Evolutionary conservation across 176 grass and related monocot species (phyloP).

Genomic region (Carex littledalei): DNA sequence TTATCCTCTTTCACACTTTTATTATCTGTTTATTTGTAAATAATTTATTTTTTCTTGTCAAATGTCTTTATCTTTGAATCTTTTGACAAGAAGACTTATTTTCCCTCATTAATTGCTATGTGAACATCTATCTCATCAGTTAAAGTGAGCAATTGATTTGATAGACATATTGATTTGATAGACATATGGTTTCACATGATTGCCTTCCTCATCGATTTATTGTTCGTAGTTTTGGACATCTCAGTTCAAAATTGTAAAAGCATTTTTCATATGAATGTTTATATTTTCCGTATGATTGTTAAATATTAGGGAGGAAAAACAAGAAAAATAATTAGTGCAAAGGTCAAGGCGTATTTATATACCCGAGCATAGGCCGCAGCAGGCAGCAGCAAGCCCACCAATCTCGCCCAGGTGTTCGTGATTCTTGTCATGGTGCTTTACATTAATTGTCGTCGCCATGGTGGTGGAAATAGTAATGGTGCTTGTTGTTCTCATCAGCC

Average conservation of each 20-base stretch:
- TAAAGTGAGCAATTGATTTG: slow-evolving; percentile 1
- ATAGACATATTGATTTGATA: neutral
- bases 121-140: neutral
- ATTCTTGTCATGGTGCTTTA: slow-evolving; percentile 32
- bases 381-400: slow-evolving; percentile 21
- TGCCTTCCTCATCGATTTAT: no score
- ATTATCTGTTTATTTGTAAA: neutral
- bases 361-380: slow-evolving; percentile 4
- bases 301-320: neutral
- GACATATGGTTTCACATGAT: neutral
- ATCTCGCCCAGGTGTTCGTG: slow-evolving; percentile 27
- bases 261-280: neutral
- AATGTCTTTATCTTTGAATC: neutral
- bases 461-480: slow-evolving; percentile 31
- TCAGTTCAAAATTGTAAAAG: neutral
- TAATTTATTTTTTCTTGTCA: neutral
- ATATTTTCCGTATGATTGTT: neutral
- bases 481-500: slow-evolving; percentile 15
- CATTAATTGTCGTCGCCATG: no score
- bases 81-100: neutral
- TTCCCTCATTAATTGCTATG: neutral
- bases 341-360: no score
- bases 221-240: no score
- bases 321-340: neutral
- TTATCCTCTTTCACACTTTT: neutral